Evolutionary conservation across 192 early-diverging fungal species (phyloP).

Genomic region (Entomortierella lignicola): DNA sequence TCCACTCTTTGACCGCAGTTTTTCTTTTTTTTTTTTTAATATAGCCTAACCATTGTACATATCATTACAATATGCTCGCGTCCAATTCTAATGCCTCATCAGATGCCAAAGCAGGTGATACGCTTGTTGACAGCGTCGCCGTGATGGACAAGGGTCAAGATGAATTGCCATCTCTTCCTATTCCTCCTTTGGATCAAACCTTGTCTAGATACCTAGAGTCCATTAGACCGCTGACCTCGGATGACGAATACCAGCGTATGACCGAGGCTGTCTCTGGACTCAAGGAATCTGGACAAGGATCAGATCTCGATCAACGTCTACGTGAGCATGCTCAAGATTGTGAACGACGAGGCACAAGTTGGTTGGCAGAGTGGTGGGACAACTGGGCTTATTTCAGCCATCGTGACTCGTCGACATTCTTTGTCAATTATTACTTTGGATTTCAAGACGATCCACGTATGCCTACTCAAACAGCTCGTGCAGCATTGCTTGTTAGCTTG

Average conservation of each 20-base stretch:
- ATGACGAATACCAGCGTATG: conserved; percentile 61
- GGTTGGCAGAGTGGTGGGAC: conserved; percentile 54
- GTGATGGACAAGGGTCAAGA: conserved; percentile 52
- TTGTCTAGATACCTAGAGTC: conserved; percentile 59
- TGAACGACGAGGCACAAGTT: conserved; percentile 58
- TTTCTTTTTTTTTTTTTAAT: too few relatives aligned
- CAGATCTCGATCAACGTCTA: conserved; percentile 42
- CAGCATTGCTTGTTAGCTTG: conserved; percentile 34
- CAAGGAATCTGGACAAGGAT: conserved; percentile 29
- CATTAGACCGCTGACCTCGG: conserved; percentile 57
- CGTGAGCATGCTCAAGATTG: conserved; percentile 57
- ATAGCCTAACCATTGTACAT: too few relatives aligned
- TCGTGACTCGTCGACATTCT: conserved; percentile 51
- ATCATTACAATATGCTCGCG: too few relatives aligned
- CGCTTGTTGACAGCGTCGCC: background rate
- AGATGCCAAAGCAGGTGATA: too few relatives aligned
- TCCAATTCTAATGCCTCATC: too few relatives aligned
- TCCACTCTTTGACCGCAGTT: too few relatives aligned
- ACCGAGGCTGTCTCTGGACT: conserved; percentile 56
- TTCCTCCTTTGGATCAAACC: conserved; percentile 69
- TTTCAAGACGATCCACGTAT: conserved; percentile 51
- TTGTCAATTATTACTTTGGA: conserved; percentile 53
- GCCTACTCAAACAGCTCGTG: conserved; percentile 49
- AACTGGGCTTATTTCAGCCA: conserved; percentile 51
- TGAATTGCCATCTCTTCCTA: conserved; percentile 60